Evolutionary conservation across 176 grass and related monocot species (phyloP).

Genomic region (Cymbopogon citratus): DNA sequence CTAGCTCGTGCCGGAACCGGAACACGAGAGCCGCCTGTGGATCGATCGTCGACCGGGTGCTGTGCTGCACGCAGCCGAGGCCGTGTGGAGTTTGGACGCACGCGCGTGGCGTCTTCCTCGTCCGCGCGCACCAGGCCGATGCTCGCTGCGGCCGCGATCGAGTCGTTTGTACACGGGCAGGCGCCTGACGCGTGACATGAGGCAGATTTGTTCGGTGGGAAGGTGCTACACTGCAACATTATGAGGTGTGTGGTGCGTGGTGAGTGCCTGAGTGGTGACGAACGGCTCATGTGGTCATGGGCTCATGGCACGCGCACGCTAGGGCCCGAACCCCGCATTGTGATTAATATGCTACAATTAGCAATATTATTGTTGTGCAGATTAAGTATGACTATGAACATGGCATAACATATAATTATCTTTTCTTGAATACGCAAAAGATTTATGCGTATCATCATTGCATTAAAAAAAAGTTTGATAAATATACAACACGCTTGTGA

Average conservation of each 20-base stretch:
- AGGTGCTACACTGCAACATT: not conserved
- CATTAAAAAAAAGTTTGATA: too few species aligned
- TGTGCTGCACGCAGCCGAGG: not conserved
- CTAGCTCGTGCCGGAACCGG: slow-evolving; percentile 26
- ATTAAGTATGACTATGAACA: too few species aligned
- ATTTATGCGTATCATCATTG: too few species aligned
- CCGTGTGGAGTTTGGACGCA: slow-evolving; percentile 10
- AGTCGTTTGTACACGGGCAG: not conserved
- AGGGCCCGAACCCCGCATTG: not conserved
- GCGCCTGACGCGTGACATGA: not conserved
- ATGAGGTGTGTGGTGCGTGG: not conserved
- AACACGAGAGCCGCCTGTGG: not conserved
- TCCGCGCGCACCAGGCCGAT: not conserved
- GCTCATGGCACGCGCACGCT: too few species aligned
- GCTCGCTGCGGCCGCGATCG: not conserved
- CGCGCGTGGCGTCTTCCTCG: slow-evolving; percentile 4
- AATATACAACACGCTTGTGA: too few species aligned
- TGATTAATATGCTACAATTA: too few species aligned
- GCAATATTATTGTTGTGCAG: too few species aligned
- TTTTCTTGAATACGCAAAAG: too few species aligned
- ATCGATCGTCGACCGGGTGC: not conserved
- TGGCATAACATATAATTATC: too few species aligned
- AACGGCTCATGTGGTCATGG: not conserved
- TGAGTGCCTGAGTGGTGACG: not conserved
- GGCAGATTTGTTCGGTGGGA: not conserved